Evolutionary conservation across 257 asterid species (phyloP), one percentile per base, ranked within the genome.

Genomic region (Rehmannia glutinosa): DNA sequence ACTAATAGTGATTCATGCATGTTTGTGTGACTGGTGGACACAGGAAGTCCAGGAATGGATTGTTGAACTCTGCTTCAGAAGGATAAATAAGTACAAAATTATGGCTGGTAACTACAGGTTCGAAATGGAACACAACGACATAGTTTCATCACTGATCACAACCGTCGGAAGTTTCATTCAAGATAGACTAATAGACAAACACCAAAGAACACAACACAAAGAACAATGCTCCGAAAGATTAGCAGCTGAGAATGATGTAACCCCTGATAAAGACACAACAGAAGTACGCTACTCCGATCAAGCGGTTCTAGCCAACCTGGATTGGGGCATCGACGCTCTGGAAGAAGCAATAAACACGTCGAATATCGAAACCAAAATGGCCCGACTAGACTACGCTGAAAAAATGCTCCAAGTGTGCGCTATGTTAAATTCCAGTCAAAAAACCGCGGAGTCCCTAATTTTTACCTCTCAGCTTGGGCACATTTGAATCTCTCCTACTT

Each of bases 251-350:
- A n/a, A n/a, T n/a, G 79, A 85, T 50, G 86, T 72, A 41, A 80
- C 78, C 54, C 63, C 80, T 0, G 71, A 76, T 38, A 74, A 77
- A 38, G 81, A 62, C 10, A 42, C 64, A 0, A 38, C 61, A 0
- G 92, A 83, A 69, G 80, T 90, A 41, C 52, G 84, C 21, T 90
- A 87, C 84, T 87, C 97, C 0, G 97, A 90, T 59, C 97, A 90
- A 65, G 95, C 96, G 2, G 90, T 90, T 24, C 61, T 90, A 35
- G 97, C 97, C 0, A 90, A 90, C 71, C 79, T 90, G 0, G 97
- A 90, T 53, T 87, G 97, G 97, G 97, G 95, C 20, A 90, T 87
- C 5, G 97, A 87, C 43, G 95, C 97, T 2, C 87, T 90, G 9
- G 97, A 90, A 62, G 97, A 87, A 64, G 94, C 97, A 45, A 87